phyloP scores from a whole-genome alignment of 2,329 filamentous ascomycete species.

The Alternaria consortialis region DNA sequence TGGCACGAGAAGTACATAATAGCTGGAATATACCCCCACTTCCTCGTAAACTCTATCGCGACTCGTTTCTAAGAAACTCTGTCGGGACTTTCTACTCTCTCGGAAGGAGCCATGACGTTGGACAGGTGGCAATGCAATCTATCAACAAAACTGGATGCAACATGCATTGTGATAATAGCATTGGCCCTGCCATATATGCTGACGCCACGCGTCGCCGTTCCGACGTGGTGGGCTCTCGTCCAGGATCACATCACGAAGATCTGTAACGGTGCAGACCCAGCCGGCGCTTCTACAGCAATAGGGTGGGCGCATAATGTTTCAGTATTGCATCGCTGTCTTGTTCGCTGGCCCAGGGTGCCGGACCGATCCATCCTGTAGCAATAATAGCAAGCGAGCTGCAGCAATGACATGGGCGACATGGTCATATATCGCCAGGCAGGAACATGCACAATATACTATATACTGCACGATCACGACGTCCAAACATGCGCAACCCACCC shows the following conservation, averaged over 20 bases:
- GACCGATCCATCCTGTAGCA: constrained; percentile 15
- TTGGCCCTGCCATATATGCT: constrained; percentile 17
- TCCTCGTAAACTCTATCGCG: constrained; percentile 10
- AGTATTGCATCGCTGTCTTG: constrained; percentile 8
- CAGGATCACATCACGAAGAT: constrained; percentile 8
- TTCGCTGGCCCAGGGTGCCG: constrained; percentile 17
- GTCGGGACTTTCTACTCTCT: background rate
- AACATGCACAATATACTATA: constrained; percentile 9
- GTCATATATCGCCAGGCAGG: background rate
- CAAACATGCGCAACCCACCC: background rate
- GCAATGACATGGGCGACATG: constrained; percentile 6
- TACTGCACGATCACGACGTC: constrained; percentile 6
- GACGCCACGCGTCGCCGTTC: constrained; percentile 33
- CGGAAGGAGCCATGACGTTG: constrained; percentile 1
- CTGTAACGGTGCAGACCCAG: background rate
- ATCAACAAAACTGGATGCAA: background rate
- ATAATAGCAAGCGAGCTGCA: constrained; percentile 20
- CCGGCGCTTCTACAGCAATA: constrained; percentile 2
- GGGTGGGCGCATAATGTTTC: constrained; percentile 15
- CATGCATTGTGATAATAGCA: background rate
- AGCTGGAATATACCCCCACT: constrained; percentile 28
- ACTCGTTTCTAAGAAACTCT: background rate
- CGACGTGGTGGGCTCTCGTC: constrained; percentile 9
- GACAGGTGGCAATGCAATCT: constrained; percentile 1
- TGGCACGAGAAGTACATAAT: constrained; percentile 32